Conservation (phyloP, 805 yeast genomes). For the Peterozyma xylosa region DNA sequence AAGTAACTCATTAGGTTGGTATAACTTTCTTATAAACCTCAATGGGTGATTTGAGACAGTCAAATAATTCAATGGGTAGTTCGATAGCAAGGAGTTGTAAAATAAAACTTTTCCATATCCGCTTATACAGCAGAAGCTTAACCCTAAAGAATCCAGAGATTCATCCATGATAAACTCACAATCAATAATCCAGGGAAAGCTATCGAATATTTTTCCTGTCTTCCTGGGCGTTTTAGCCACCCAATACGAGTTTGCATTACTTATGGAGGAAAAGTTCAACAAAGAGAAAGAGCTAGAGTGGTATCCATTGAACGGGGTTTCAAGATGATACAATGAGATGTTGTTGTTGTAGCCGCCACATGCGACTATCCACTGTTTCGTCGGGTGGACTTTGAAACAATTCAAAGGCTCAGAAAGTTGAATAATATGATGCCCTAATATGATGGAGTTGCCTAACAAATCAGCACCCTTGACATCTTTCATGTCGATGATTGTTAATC, state of each 20-base stretch:
- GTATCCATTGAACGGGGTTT: slow-evolving; percentile 4
- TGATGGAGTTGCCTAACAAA: not conserved
- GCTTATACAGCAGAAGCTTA: slow-evolving; percentile 11
- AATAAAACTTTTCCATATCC: slow-evolving; percentile 18
- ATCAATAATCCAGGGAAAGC: slow-evolving; percentile 20
- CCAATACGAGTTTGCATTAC: slow-evolving; percentile 15
- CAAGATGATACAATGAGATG: slow-evolving; percentile 6
- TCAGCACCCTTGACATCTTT: not conserved
- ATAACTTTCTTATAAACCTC: slow-evolving; percentile 8
- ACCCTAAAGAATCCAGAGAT: not conserved
- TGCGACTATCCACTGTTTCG: slow-evolving; percentile 6
- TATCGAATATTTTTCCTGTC: slow-evolving; percentile 8
- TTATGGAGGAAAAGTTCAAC: slow-evolving; percentile 5
- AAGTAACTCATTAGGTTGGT: slow-evolving; percentile 10
- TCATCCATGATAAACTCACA: slow-evolving; percentile 12
- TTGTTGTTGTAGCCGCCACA: slow-evolving; percentile 11
- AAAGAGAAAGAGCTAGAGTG: slow-evolving; percentile 2
- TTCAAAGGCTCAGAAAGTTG: slow-evolving; percentile 9
- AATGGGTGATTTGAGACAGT: slow-evolving; percentile 19
- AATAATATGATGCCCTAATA: not conserved
- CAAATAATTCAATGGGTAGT: slow-evolving; percentile 13
- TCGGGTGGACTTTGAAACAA: slow-evolving; percentile 7
- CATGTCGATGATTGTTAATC: slow-evolving; percentile 4
- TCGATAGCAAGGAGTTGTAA: slow-evolving; percentile 17
- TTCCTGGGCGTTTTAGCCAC: slow-evolving; percentile 11